A percentile compares a stretch with the other conserved stretches of the same genome.
These are phyloP conservation scores for Tirmania nivea DNA, from an alignment of 495 filamentous ascomycete genomes.

Conservation along the genomic window DNA sequence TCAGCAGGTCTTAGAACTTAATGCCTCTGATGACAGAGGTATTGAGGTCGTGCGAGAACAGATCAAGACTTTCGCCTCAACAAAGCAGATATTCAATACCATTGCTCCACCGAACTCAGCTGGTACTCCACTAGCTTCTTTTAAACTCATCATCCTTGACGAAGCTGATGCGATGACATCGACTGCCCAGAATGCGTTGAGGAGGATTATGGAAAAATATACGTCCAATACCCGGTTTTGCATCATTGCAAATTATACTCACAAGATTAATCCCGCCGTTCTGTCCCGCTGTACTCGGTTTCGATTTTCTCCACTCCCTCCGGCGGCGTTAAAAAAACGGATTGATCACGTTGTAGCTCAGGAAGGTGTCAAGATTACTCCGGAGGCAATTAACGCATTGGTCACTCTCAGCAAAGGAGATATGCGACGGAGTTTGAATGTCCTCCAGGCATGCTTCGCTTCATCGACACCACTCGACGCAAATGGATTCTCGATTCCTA, in stretches of 20 bases:
- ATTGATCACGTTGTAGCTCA: conserved; percentile 81
- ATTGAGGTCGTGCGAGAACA: conserved; percentile 98
- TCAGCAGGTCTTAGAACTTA: conserved; percentile 94
- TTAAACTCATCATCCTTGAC: conserved; percentile 93
- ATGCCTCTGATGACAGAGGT: conserved; percentile 88
- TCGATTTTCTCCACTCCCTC: conserved; percentile 82
- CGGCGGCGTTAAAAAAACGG: conserved; percentile 54
- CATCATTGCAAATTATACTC: conserved; percentile 97
- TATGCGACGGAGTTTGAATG: conserved; percentile 87
- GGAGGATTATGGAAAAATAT: conserved; percentile 98
- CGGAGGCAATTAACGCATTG: conserved; percentile 56
- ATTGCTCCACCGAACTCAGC: conserved; percentile 27
- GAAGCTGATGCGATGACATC: conserved; percentile 97
- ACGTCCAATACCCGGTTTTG: conserved; percentile 96
- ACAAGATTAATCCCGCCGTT: conserved; percentile 89
- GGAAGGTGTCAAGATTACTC: conserved; percentile 62
- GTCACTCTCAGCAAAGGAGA: conserved; percentile 82
- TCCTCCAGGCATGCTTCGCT: conserved; percentile 89
- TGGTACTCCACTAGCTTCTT: conserved; percentile 38
- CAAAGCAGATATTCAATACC: conserved; percentile 34
- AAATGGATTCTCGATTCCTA: conserved; percentile 35
- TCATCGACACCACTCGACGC: conserved; percentile 48
- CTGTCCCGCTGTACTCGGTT: conserved; percentile 89
- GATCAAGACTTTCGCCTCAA: conserved; percentile 94
- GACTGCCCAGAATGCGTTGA: conserved; percentile 88